Evolutionary conservation across 768 basidiomycete species (phyloP).

Genomic region (Lepiota venenata): DNA sequence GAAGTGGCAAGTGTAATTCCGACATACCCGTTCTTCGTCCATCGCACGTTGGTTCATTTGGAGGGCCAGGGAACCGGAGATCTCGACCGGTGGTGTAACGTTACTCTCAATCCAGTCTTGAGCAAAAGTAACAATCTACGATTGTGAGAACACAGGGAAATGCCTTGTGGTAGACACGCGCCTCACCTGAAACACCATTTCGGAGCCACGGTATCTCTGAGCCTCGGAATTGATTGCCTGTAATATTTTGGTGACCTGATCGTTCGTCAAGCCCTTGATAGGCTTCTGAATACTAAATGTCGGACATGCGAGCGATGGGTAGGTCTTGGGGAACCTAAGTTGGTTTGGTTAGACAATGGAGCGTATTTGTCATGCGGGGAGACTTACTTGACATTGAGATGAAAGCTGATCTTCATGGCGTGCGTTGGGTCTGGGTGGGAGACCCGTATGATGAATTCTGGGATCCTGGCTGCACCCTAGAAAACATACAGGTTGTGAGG

Average conservation of each 20-base stretch:
- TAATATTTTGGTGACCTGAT: constrained; percentile 54
- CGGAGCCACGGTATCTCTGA: constrained; percentile 60
- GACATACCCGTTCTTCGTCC: constrained; percentile 62
- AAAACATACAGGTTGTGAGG: neutral
- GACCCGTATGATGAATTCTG: constrained; percentile 75
- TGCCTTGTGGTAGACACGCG: neutral
- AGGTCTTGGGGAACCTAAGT: constrained; percentile 74
- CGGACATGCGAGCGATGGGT: constrained; percentile 69
- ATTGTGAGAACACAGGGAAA: neutral
- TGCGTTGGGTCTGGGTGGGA: constrained; percentile 58
- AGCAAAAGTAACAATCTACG: constrained; percentile 59
- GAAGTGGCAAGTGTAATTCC: neutral
- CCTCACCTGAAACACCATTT: constrained; percentile 77
- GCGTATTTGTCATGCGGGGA: neutral
- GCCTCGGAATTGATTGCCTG: constrained; percentile 64
- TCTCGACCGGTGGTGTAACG: constrained; percentile 51
- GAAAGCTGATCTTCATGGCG: constrained; percentile 56
- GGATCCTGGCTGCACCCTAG: constrained; percentile 65
- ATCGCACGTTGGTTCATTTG: constrained; percentile 75
- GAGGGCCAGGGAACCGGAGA: constrained; percentile 62
- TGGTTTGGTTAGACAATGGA: constrained; percentile 3
- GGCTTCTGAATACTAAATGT: constrained; percentile 69
- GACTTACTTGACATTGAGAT: constrained; percentile 68
- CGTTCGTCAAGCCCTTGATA: constrained; percentile 51
- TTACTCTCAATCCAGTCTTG: constrained; percentile 70